Base-by-base conservation (phyloP, 352 stramenopile species). In the Globisporangium polare region DNA sequence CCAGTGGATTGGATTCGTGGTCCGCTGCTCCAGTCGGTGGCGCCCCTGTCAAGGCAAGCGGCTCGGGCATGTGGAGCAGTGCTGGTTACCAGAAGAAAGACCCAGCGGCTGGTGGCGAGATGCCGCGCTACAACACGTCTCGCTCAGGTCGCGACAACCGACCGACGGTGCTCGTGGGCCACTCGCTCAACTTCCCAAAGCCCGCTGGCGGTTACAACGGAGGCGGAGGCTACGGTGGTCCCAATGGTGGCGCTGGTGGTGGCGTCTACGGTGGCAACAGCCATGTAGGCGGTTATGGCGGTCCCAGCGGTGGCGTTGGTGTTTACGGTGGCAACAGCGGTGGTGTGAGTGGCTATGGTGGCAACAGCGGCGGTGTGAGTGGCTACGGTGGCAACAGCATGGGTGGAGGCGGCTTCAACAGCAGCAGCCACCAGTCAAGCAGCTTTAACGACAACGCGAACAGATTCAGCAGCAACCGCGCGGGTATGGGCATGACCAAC, bases 11-110 rank as follows among this genome's bases (percentile, higher is more conserved):
- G 31, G 71, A 73, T 20, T 90, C 81, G 53, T 91, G 81, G 83
- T 73, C 75, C 20, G 65, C 74, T 0, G 53, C 71, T 1, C 62
- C 74, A 2, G 47, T 45, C 2, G 63, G 66, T 45, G 75, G 73
- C 2, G 47, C 73, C 27, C 64, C 73, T 20, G 62, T 63, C 6
- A 92, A 92, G 60, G 62, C 52, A 13, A 49, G 69, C 17, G 69
- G 68, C 17, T 61, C 74, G 15, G 86, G 86, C 15, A 86, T 87
- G 50, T 95, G 86, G 86, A 92, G 83, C 66, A 93, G 75, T 62
- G 70, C 76, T 27, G 86, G 86, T 0, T 95, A 93, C 56, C 83
- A 95, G 60, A 91, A 91, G 64, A 87, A 78, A 33, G 82, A 91
- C 9, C 58, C 67, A 26, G 57, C 64, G 6, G 55, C 57, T 24